These are phyloP conservation scores for Panicum miliaceum DNA, from an alignment of 176 grass and related monocot species.

Conservation along the genomic window DNA sequence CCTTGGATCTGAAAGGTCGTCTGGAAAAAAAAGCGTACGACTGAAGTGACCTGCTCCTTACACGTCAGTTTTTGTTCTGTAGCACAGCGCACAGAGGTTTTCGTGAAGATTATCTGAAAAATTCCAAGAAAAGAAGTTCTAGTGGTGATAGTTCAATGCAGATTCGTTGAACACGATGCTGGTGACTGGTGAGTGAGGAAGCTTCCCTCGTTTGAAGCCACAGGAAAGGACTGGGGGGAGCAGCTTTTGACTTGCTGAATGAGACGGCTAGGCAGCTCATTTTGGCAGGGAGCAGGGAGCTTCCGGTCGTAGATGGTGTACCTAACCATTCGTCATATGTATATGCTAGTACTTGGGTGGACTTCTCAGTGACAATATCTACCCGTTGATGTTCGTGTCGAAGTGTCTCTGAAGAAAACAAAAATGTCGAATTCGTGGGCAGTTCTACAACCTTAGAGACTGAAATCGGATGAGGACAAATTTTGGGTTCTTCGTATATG, in stretches of 20 bases:
- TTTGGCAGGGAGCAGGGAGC: constrained; percentile 6
- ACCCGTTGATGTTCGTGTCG: not conserved
- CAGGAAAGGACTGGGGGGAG: not conserved
- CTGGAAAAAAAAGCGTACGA: not conserved
- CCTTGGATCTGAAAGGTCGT: not conserved
- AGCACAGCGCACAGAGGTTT: not conserved
- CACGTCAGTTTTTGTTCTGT: not conserved
- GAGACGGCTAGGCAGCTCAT: not conserved
- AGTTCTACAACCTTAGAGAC: not conserved
- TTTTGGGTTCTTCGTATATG: not conserved
- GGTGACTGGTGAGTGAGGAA: not conserved
- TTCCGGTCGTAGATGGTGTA: not conserved
- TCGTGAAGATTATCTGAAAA: not conserved
- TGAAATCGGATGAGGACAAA: not conserved
- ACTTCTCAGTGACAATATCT: not conserved
- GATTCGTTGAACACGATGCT: not conserved
- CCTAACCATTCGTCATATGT: not conserved
- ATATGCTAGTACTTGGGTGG: not conserved
- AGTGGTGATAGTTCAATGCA: not conserved
- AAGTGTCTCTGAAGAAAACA: constrained; percentile 12
- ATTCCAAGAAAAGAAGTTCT: not conserved
- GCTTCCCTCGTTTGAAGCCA: not conserved
- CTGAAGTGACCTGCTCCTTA: not conserved
- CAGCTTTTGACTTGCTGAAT: not conserved
- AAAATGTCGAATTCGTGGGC: not conserved